A percentile compares a stretch with the other conserved stretches of the same genome.
These are phyloP conservation scores for Boeremia lycopersici DNA, from an alignment of 2,329 filamentous ascomycete species.

Conservation along the genomic window DNA sequence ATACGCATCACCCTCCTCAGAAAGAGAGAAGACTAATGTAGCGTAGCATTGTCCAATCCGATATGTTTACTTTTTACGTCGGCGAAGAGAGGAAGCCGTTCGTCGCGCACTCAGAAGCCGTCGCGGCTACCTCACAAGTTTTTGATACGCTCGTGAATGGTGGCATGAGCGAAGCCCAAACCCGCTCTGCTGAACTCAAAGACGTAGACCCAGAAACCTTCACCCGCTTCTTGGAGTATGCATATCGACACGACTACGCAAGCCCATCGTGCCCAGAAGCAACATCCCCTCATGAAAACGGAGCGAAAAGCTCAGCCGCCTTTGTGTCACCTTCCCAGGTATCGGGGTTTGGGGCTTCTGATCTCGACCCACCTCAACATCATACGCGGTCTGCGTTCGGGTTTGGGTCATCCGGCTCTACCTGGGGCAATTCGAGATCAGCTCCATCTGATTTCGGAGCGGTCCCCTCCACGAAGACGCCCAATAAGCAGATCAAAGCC, in stretches of 20 bases:
- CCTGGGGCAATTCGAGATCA: constrained; percentile 2
- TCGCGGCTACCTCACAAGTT: constrained; percentile 24
- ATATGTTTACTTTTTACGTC: constrained; percentile 33
- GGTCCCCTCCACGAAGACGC: neutral
- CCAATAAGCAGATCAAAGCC: neutral
- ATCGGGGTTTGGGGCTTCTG: too few species aligned
- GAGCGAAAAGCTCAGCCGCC: neutral
- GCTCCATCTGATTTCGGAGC: constrained; percentile 5
- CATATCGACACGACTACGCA: constrained; percentile 33
- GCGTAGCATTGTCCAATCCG: constrained; percentile 25
- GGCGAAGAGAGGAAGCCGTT: constrained; percentile 25
- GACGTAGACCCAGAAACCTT: constrained; percentile 34
- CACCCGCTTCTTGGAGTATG: constrained; percentile 34
- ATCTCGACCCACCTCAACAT: too few species aligned
- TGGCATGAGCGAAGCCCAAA: constrained; percentile 26
- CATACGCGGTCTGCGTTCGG: too few species aligned
- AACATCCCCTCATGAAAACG: neutral
- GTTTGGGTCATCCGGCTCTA: too few species aligned
- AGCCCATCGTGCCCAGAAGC: constrained; percentile 12
- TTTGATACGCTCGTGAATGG: constrained; percentile 31
- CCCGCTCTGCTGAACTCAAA: constrained; percentile 15
- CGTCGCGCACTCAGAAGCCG: constrained; percentile 25
- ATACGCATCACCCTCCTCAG: neutral
- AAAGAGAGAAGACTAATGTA: neutral
- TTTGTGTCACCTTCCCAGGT: neutral